Percentiles rank a stretch among this genome's conserved stretches.
Conservation (phyloP, 2,329 filamentous ascomycete species). For the Ceratocystiopsis sp. region DNA sequence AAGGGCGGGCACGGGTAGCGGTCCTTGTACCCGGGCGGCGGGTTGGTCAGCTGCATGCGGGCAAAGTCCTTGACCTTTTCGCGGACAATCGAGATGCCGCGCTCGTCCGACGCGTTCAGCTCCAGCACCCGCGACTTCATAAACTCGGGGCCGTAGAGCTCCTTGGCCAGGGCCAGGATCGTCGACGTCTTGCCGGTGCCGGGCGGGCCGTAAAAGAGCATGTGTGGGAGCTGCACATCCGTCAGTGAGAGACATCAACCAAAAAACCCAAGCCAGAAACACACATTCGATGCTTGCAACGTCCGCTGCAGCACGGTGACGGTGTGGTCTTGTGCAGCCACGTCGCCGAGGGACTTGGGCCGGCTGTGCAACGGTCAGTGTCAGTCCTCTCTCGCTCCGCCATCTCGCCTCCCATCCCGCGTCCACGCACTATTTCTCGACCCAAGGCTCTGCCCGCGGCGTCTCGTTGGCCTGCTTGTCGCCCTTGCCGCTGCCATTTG, state of each 20-base stretch:
- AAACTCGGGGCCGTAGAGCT: constrained; percentile 90
- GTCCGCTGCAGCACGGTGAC: constrained; percentile 84
- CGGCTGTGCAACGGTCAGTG: constrained; percentile 42
- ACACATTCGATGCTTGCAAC: constrained; percentile 79
- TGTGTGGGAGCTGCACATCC: constrained; percentile 63
- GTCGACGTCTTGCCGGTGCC: constrained; percentile 97
- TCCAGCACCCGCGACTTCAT: constrained; percentile 92
- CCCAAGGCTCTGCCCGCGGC: constrained; percentile 72
- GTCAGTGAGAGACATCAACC: neutral
- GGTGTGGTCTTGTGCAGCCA: constrained; percentile 94
- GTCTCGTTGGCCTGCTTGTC: constrained; percentile 45
- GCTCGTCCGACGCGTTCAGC: constrained; percentile 97
- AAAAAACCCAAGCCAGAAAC: neutral
- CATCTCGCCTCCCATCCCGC: neutral
- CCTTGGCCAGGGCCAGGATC: constrained; percentile 89
- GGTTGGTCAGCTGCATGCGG: constrained; percentile 78
- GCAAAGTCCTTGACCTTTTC: constrained; percentile 99
- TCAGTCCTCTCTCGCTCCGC: neutral
- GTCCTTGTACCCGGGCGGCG: constrained; percentile 48
- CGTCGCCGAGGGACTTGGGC: constrained; percentile 83
- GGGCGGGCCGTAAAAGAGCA: constrained; percentile 97
- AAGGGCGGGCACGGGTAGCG: constrained; percentile 90
- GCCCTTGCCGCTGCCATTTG: constrained; percentile 47
- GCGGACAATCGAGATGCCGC: constrained; percentile 89
- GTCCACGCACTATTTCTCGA: constrained; percentile 80